Percentiles rank a stretch among this genome's conserved stretches.
These are phyloP conservation scores for Penicillium salamii DNA, from an alignment of 495 filamentous ascomycete species.

Conservation along the genomic window DNA sequence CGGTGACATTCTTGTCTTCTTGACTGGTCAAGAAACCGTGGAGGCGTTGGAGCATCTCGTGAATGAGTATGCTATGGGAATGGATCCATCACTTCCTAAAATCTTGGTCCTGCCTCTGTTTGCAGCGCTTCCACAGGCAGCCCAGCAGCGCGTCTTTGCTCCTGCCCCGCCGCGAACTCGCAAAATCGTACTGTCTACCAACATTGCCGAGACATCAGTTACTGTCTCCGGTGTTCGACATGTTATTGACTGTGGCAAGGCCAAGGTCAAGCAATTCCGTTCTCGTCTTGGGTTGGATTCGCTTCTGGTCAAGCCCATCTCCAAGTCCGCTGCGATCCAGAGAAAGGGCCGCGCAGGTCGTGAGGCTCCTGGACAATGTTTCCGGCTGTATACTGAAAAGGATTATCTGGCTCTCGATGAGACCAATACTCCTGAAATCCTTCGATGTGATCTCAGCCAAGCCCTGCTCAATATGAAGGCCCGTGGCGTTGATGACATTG, in stretches of 20 bases:
- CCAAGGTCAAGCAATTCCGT: slow-evolving; percentile 90
- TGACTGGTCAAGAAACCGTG: slow-evolving; percentile 92
- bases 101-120: slow-evolving; percentile 69
- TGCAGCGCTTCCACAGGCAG: slow-evolving; percentile 67
- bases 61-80: slow-evolving; percentile 68
- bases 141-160: slow-evolving; percentile 82
- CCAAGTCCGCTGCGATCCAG: slow-evolving; percentile 90
- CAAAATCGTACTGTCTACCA: slow-evolving; percentile 90
- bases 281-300: slow-evolving; percentile 84
- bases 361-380: slow-evolving; percentile 88
- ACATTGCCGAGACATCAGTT: slow-evolving; percentile 97
- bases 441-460: slow-evolving; percentile 81
- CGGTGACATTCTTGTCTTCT: slow-evolving; percentile 89
- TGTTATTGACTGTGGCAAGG: slow-evolving; percentile 91
- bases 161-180: slow-evolving; percentile 71
- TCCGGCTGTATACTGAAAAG: slow-evolving; percentile 81
- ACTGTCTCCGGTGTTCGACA: slow-evolving; percentile 90
- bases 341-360: slow-evolving; percentile 88
- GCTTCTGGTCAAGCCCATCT: slow-evolving; percentile 85
- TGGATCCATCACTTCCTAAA: slow-evolving; percentile 74
- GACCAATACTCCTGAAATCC: slow-evolving; percentile 80
- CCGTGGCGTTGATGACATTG: slow-evolving; percentile 76
- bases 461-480: slow-evolving; percentile 95
- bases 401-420: slow-evolving; percentile 69
- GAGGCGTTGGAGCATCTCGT: slow-evolving; percentile 76